Percentiles rank a stretch among this genome's conserved stretches.
Evolutionary conservation across 2,329 filamentous ascomycete species (phyloP).

Genomic region (Cladosporium sp.): DNA sequence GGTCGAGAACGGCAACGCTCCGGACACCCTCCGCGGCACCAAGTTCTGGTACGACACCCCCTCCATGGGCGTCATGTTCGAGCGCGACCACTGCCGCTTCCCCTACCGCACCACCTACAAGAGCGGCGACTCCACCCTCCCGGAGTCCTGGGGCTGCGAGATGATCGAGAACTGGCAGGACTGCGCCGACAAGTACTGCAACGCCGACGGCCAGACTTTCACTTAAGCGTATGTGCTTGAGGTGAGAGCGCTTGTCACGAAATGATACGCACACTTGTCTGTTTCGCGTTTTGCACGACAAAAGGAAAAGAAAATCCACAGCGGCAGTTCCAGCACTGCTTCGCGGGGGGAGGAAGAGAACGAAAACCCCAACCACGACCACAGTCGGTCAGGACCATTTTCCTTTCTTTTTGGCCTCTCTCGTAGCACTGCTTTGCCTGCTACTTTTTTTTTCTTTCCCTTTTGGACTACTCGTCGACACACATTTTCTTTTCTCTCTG

Average conservation of each 20-base stretch:
- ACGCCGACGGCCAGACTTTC: constrained; percentile 7
- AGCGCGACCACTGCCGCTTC: constrained; percentile 41
- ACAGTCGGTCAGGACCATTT: too few relatives aligned
- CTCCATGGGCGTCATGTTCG: constrained; percentile 36
- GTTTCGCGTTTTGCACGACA: too few relatives aligned
- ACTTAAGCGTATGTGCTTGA: constrained; percentile 4
- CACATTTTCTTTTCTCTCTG: background rate
- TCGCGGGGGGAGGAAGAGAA: background rate
- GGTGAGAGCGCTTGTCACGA: background rate
- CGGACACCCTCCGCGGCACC: constrained; percentile 34
- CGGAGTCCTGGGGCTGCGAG: constrained; percentile 33
- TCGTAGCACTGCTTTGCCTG: too few relatives aligned
- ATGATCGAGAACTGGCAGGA: constrained; percentile 25
- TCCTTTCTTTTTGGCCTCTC: too few relatives aligned
- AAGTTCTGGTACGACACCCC: constrained; percentile 40
- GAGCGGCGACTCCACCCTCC: constrained; percentile 30
- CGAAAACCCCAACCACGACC: too few relatives aligned
- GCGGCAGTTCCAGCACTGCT: background rate
- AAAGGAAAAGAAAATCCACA: background rate
- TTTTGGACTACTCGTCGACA: too few relatives aligned
- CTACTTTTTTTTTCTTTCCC: too few relatives aligned
- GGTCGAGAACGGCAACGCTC: constrained; percentile 29
- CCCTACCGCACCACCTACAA: constrained; percentile 31
- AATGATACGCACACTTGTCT: too few relatives aligned
- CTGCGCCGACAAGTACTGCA: constrained; percentile 21